A percentile compares a stretch with the other conserved stretches of the same genome.
Evolutionary conservation across 768 basidiomycete genomes (phyloP).

Genomic region (Boletus bicolor): DNA sequence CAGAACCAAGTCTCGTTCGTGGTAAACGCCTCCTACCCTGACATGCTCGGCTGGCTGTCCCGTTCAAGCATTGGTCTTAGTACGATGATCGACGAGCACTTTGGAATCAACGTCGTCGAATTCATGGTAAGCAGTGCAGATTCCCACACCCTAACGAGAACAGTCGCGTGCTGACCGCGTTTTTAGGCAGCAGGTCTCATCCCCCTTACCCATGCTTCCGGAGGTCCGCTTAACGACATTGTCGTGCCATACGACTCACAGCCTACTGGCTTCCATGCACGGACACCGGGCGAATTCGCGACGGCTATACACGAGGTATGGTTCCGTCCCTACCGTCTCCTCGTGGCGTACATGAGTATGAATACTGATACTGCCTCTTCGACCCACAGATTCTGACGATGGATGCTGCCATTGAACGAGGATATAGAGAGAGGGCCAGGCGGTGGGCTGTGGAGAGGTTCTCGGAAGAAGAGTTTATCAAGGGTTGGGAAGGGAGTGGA

Average conservation of each 20-base stretch:
- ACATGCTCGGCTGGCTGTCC: constrained; percentile 68
- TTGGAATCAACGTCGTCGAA: constrained; percentile 97
- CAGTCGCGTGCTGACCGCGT: constrained; percentile 12
- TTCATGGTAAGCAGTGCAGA: constrained; percentile 70
- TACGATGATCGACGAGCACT: constrained; percentile 98
- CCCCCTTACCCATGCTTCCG: constrained; percentile 89
- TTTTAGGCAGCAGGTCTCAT: constrained; percentile 88
- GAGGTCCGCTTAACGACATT: constrained; percentile 89
- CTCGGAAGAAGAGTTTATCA: constrained; percentile 73
- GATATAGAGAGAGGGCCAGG: constrained; percentile 66
- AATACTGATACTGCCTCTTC: constrained; percentile 11
- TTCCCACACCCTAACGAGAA: neutral
- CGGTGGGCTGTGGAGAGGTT: constrained; percentile 71
- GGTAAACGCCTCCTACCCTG: constrained; percentile 77
- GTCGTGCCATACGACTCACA: constrained; percentile 74
- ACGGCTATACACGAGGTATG: constrained; percentile 55
- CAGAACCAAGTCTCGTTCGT: constrained; percentile 74
- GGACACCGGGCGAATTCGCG: constrained; percentile 60
- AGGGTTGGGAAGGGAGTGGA: constrained; percentile 65
- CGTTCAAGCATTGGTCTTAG: constrained; percentile 81
- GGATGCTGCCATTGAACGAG: constrained; percentile 48
- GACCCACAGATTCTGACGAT: constrained; percentile 44
- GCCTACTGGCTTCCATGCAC: constrained; percentile 84
- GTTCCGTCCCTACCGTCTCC: neutral
- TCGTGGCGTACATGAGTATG: neutral